Conservation (phyloP, 2,329 filamentous ascomycete genomes). For the Epicoccum sorghinum region DNA sequence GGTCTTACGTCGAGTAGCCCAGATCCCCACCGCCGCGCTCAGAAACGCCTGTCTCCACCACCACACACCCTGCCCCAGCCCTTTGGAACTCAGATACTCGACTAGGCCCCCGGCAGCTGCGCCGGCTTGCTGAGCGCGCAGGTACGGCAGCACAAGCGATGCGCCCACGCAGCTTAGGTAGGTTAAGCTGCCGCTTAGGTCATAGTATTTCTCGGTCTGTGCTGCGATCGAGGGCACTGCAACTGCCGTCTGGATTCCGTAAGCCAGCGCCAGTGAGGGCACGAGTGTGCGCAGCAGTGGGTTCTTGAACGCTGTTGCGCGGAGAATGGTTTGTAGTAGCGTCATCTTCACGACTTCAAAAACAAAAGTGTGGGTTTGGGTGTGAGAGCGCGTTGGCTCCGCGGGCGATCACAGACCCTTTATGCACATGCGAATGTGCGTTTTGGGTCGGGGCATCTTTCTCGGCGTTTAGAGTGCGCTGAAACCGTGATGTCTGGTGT, state of each 20-base stretch:
- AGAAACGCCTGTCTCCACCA: constrained; percentile 68
- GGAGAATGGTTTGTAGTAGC: constrained; percentile 58
- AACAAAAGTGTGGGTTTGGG: not conserved
- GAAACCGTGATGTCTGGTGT: constrained; percentile 23
- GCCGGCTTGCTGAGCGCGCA: constrained; percentile 61
- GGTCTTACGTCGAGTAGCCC: constrained; percentile 64
- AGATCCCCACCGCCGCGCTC: constrained; percentile 63
- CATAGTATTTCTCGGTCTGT: constrained; percentile 71
- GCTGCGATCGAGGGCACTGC: constrained; percentile 66
- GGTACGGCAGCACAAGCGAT: constrained; percentile 65
- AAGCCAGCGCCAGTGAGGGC: constrained; percentile 66
- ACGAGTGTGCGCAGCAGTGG: constrained; percentile 68
- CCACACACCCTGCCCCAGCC: constrained; percentile 36
- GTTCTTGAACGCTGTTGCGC: constrained; percentile 65
- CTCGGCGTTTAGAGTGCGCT: constrained; percentile 1
- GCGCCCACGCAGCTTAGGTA: constrained; percentile 69
- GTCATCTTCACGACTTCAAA: constrained; percentile 29
- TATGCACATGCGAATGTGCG: not conserved
- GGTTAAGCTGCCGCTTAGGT: constrained; percentile 69
- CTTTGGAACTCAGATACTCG: constrained; percentile 37
- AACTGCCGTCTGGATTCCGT: constrained; percentile 66
- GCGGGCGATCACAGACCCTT: constrained; percentile 5
- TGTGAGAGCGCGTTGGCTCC: not conserved
- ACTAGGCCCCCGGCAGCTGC: constrained; percentile 45
- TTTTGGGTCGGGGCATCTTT: constrained; percentile 3